Conservation (phyloP, 2,329 filamentous ascomycete species). For the Cladosporium sp. region DNA sequence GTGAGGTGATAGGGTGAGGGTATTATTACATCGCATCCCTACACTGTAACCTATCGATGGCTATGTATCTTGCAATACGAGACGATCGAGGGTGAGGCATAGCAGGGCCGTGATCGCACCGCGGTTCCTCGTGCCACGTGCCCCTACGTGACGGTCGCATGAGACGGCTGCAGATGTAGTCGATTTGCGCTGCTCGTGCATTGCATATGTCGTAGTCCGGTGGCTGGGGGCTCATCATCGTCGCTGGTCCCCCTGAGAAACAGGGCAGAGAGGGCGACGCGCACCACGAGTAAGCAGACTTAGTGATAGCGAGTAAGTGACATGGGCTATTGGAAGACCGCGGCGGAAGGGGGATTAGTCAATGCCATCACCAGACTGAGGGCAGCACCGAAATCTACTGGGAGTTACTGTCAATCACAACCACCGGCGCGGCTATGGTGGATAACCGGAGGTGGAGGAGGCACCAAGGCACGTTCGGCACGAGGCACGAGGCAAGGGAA, state of each 20-base stretch:
- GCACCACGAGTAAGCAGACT: neutral
- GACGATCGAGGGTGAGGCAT: too few species aligned
- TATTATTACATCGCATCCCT: neutral
- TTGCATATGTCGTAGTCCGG: constrained; percentile 1
- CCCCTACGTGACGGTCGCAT: neutral
- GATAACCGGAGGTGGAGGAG: too few species aligned
- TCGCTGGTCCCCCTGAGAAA: neutral
- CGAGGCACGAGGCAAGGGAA: too few species aligned
- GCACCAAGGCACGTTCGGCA: too few species aligned
- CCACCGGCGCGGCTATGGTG: too few species aligned
- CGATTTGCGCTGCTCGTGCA: constrained; percentile 7
- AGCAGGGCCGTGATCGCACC: neutral
- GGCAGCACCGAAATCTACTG: too few species aligned
- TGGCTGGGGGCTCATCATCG: constrained; percentile 6
- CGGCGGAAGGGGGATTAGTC: too few species aligned
- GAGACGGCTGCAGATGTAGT: neutral
- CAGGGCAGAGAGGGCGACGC: neutral
- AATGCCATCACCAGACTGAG: too few species aligned
- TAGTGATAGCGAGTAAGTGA: neutral
- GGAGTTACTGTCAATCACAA: too few species aligned
- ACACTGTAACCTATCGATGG: too few species aligned
- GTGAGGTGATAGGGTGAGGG: constrained; percentile 2
- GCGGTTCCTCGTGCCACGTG: constrained; percentile 5
- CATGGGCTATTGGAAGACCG: too few species aligned
- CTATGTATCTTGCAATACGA: too few species aligned